A percentile compares a stretch with the other conserved stretches of the same genome.
Conservation (phyloP, 306 rosid species). For the Sechiopsis laciniata region DNA sequence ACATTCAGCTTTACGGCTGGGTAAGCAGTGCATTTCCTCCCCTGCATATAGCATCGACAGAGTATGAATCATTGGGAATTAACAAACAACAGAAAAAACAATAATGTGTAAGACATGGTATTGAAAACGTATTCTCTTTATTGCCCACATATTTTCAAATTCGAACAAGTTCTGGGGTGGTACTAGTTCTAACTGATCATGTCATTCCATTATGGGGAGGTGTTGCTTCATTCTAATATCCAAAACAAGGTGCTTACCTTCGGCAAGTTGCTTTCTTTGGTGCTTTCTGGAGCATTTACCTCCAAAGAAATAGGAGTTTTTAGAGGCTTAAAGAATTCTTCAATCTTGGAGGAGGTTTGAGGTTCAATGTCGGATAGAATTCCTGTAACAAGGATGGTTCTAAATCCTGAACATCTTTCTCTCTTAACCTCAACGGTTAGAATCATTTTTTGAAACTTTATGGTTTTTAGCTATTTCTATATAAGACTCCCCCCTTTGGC, state of each 20-base stretch:
- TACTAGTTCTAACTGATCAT: background rate
- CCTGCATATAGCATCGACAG: conserved; percentile 30
- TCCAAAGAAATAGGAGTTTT: background rate
- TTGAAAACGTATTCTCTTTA: background rate
- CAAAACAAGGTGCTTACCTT: background rate
- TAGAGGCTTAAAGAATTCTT: too few relatives aligned
- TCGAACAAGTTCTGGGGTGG: background rate
- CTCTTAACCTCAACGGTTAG: too few relatives aligned
- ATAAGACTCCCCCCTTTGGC: too few relatives aligned
- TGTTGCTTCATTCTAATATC: background rate
- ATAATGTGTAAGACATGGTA: background rate
- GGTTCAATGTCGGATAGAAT: too few relatives aligned
- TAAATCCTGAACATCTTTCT: too few relatives aligned
- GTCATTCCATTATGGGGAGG: background rate
- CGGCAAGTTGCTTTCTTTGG: background rate
- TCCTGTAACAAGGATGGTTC: too few relatives aligned
- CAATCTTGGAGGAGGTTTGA: too few relatives aligned
- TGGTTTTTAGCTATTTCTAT: too few relatives aligned
- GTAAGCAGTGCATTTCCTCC: conserved; percentile 83
- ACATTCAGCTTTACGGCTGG: conserved; percentile 76
- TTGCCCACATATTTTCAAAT: background rate
- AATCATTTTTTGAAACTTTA: too few relatives aligned
- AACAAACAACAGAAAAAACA: background rate
- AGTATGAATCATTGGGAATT: background rate
- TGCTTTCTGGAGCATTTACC: background rate